Conservation (phyloP, 331 rosid species). For the Acacia pycnantha region DNA sequence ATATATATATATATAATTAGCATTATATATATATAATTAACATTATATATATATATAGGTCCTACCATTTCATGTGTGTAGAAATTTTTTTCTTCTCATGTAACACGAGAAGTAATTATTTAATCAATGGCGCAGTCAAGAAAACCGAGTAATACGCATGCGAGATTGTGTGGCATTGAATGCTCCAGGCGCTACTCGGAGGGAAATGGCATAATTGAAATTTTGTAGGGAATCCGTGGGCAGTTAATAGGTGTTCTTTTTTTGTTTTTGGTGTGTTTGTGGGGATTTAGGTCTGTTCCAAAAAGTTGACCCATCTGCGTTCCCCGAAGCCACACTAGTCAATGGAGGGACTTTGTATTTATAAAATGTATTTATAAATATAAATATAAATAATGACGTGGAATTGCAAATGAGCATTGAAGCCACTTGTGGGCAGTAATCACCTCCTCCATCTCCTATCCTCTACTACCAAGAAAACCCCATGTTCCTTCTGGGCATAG, state of each 20-base stretch:
- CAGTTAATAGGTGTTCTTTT: background rate
- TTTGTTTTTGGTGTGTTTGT: rapidly evolving
- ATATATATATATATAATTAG: no score
- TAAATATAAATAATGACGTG: background rate
- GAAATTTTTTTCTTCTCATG: no score
- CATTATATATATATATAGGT: no score
- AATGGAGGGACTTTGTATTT: background rate
- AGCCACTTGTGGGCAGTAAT: background rate
- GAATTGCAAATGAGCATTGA: background rate
- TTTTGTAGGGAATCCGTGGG: background rate
- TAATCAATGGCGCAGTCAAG: background rate
- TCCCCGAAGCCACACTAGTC: slow-evolving; percentile 21
- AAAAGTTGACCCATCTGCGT: background rate
- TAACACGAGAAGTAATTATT: no score
- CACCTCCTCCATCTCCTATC: background rate
- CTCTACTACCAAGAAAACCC: background rate
- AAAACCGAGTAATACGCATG: background rate
- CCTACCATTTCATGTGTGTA: no score
- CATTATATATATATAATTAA: no score
- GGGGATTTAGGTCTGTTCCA: background rate
- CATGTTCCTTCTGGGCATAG: background rate
- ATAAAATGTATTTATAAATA: background rate
- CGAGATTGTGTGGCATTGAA: background rate
- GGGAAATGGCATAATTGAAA: background rate
- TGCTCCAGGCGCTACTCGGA: background rate